These are phyloP conservation scores for Chamaecyparis obtusa DNA, from an alignment of 75 land plant genomes.

Conservation along the genomic window DNA sequence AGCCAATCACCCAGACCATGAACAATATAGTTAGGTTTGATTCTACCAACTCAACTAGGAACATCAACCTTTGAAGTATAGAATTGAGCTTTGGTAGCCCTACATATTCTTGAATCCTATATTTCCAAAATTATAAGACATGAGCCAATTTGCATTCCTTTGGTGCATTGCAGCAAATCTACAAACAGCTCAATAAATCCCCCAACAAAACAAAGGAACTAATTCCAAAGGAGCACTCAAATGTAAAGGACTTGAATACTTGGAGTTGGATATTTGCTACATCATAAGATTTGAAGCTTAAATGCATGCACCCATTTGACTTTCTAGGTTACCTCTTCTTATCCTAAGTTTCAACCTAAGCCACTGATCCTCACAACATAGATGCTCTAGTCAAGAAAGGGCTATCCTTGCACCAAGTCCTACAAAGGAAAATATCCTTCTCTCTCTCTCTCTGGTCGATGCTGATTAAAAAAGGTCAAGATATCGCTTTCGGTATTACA, in stretches of 20 bases:
- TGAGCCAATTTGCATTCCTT: not conserved
- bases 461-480: not conserved
- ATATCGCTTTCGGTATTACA: not conserved
- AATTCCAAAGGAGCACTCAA: not conserved
- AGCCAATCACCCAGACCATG: not conserved
- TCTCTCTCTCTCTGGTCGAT: not conserved
- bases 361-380: not conserved
- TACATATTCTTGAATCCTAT: not conserved
- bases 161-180: not conserved
- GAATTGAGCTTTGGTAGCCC: not conserved
- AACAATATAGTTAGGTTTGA: not conserved
- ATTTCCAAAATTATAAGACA: not conserved
- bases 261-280: not conserved
- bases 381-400: not conserved
- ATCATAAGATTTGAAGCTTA: not conserved
- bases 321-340: not conserved
- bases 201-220: not conserved
- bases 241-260: not conserved
- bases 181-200: not conserved
- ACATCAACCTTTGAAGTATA: not conserved
- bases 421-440: not conserved
- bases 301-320: not conserved
- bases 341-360: not conserved
- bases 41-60: not conserved
- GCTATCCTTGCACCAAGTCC: not conserved